A percentile compares a stretch with the other conserved stretches of the same genome.
Evolutionary conservation across 2,329 filamentous ascomycete genomes (phyloP).

Genomic region (Fusarium circinatum): DNA sequence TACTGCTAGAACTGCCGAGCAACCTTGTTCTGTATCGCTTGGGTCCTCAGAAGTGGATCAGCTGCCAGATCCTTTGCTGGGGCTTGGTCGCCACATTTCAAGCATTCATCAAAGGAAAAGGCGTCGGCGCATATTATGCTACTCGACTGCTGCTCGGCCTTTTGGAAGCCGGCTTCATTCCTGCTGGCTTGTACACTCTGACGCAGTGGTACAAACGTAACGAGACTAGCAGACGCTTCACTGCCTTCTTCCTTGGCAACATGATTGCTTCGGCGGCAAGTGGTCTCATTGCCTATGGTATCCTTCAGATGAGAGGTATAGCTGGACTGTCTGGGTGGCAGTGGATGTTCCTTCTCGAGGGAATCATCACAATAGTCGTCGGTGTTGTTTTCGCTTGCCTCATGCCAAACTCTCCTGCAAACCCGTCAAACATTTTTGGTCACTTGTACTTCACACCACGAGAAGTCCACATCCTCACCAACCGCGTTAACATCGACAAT

Average conservation of each 20-base stretch:
- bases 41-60: constrained; percentile 1
- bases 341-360: constrained; percentile 30
- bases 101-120: neutral
- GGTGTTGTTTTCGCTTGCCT: neutral
- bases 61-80: neutral
- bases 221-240: constrained; percentile 56
- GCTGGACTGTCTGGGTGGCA: constrained; percentile 54
- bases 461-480: neutral
- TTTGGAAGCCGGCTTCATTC: constrained; percentile 27
- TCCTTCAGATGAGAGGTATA: neutral
- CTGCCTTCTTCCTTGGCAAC: constrained; percentile 57
- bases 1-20: neutral
- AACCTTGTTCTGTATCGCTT: constrained; percentile 4
- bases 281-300: neutral
- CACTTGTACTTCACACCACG: neutral
- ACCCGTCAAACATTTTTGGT: neutral
- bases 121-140: neutral
- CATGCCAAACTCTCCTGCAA: neutral
- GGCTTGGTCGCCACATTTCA: neutral
- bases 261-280: constrained; percentile 49
- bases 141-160: neutral
- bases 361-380: neutral
- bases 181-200: constrained; percentile 57
- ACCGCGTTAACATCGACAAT: neutral
- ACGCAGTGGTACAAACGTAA: constrained; percentile 58